Base-by-base conservation (phyloP, 306 rosid genomes). In the Senna siamea region DNA sequence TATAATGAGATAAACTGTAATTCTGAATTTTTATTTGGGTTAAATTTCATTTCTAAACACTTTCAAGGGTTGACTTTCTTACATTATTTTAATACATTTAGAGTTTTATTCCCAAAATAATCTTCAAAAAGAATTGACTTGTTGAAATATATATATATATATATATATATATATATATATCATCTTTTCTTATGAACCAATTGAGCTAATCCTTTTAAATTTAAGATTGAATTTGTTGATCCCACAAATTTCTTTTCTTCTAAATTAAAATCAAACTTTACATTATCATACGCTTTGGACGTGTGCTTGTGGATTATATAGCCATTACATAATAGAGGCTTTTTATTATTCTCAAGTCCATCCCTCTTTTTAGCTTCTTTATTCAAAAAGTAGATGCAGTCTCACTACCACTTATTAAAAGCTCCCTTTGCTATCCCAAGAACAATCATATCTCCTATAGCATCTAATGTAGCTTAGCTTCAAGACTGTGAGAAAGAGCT, bases 381-480 rank as follows among this genome's bases (percentile, higher is more conserved):
- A 70, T 54, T 26, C 60, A 78, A 77, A 78, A 84, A 70, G 81
- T 52, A 77, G 34, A 73, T 12, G 54, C 30, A 75, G 34, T 70
- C 66, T 79, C 67, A 52, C 53, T 66, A 50, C 68, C 53, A 51
- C 82, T 74, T 78, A 18, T 84, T 80, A 77, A 77, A 80, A 78
- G 65, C 80, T 62, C 77, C 65, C 65, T 46, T 60, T 67, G 37
- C 61, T 77, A 76, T 51, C 57, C 76, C 72, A 63, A n/a, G 58
- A 84, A 69, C 54, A 80, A 84, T 80, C 73, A 80, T 80, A 78
- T 70, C 76, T 71, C 85, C 80, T 70, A 35, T 65, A 70, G 5
- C 79, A 66, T 78, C 22, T 61, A 19, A 51, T 50, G 22, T 18
- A 15, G 40, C 64, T 72, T 40, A 30, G 52, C 74, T 74, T 78